These are phyloP conservation scores for Phialophora macrospora DNA, from an alignment of 2,329 filamentous ascomycete genomes.

Conservation along the genomic window DNA sequence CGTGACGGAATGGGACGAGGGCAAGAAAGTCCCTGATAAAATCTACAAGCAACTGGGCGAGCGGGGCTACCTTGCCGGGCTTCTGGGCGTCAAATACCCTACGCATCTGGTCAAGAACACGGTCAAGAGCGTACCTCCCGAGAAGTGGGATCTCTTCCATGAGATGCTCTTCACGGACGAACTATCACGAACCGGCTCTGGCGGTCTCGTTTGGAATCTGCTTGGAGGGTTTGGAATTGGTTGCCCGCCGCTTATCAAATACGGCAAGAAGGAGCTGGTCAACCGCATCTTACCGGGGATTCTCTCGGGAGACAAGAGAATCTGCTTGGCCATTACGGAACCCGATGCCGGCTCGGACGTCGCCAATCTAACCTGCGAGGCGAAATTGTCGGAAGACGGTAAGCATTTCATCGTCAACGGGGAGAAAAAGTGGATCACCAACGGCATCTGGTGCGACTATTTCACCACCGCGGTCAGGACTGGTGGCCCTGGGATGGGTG, in stretches of 20 bases:
- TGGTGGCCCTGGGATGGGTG: slow-evolving; percentile 86
- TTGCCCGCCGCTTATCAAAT: slow-evolving; percentile 87
- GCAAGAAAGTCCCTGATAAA: slow-evolving; percentile 80
- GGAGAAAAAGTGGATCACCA: slow-evolving; percentile 99
- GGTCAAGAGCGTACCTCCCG: slow-evolving; percentile 77
- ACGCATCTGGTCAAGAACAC: slow-evolving; percentile 71
- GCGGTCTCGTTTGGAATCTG: slow-evolving; percentile 95
- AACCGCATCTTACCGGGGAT: slow-evolving; percentile 89
- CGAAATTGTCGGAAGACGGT: slow-evolving; percentile 90
- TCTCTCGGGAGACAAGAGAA: slow-evolving; percentile 89
- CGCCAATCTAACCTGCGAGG: slow-evolving; percentile 92
- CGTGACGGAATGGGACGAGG: slow-evolving; percentile 96
- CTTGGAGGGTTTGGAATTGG: slow-evolving; percentile 97
- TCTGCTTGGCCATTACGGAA: slow-evolving; percentile 96
- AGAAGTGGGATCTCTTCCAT: slow-evolving; percentile 98
- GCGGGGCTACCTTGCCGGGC: slow-evolving; percentile 86
- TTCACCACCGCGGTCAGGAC: slow-evolving; percentile 97
- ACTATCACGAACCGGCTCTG: slow-evolving; percentile 83
- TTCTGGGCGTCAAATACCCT: slow-evolving; percentile 80
- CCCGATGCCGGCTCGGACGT: slow-evolving; percentile 95
- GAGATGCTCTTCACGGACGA: slow-evolving; percentile 96
- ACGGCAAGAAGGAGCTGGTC: slow-evolving; percentile 81
- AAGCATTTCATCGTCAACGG: slow-evolving; percentile 98
- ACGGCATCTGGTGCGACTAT: slow-evolving; percentile 95
- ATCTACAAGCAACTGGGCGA: slow-evolving; percentile 97